Conservation (phyloP, 495 filamentous ascomycete species). For the Cairneyella variabilis region DNA sequence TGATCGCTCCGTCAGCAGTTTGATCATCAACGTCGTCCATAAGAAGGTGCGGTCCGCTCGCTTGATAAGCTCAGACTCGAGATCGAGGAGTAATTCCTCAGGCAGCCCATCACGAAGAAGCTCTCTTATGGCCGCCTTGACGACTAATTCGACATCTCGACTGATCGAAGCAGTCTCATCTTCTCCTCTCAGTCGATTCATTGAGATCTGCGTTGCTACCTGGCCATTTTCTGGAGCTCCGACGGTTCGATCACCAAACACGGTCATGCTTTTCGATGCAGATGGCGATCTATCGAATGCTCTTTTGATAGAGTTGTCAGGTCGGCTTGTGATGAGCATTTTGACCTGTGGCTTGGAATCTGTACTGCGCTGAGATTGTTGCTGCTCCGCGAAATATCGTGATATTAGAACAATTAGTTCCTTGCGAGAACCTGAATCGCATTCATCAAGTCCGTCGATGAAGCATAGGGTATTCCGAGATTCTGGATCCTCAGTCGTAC, state of each 20-base stretch:
- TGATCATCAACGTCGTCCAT: slow-evolving; percentile 32
- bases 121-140: no score
- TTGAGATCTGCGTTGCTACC: no score
- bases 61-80: slow-evolving; percentile 26
- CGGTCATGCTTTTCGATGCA: no score
- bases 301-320: background rate
- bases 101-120: no score
- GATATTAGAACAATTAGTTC: background rate
- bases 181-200: background rate
- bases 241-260: no score
- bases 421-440: background rate
- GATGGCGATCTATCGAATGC: background rate
- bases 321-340: background rate
- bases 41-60: slow-evolving; percentile 34
- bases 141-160: slow-evolving; percentile 16
- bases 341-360: background rate
- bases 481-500: background rate
- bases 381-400: background rate
- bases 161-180: slow-evolving; percentile 9
- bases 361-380: no score
- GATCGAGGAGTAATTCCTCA: slow-evolving; percentile 19
- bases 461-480: background rate
- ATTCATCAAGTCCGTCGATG: slow-evolving; percentile 2
- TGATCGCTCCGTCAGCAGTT: no score
- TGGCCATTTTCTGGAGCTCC: no score